These are phyloP conservation scores for Pseudogymnoascus sp. DNA, from an alignment of 2,329 filamentous ascomycete genomes.

Conservation along the genomic window DNA sequence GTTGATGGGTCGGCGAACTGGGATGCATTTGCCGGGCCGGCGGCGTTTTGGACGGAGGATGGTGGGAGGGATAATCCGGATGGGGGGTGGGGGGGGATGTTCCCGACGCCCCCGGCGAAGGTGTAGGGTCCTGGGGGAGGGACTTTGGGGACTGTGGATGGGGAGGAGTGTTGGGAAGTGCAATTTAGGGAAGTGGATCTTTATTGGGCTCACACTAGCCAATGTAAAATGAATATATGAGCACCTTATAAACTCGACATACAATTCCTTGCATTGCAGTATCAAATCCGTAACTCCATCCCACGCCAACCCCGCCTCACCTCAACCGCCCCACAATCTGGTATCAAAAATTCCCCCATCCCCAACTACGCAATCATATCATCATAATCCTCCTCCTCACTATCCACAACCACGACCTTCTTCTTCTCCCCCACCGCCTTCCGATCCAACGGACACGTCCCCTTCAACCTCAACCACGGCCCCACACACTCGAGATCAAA, in stretches of 20 bases:
- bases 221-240: background rate
- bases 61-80: slow-evolving; percentile 14
- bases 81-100: background rate
- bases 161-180: background rate
- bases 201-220: background rate
- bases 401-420: slow-evolving; percentile 34
- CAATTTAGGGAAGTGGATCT: background rate
- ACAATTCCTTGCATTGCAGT: background rate
- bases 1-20: slow-evolving; percentile 31
- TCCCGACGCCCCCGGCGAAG: background rate
- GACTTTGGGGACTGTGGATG: background rate
- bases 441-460: slow-evolving; percentile 56
- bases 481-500: slow-evolving; percentile 62
- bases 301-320: background rate
- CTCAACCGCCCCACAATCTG: background rate
- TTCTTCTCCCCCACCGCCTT: slow-evolving; percentile 51
- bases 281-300: background rate
- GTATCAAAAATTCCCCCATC: background rate
- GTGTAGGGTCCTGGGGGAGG: background rate
- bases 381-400: slow-evolving; percentile 44
- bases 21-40: slow-evolving; percentile 14
- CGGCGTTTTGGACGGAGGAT: slow-evolving; percentile 15
- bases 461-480: slow-evolving; percentile 56
- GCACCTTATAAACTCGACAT: background rate
- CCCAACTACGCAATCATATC: slow-evolving; percentile 34